Percentiles rank a stretch among this genome's conserved stretches.
Evolutionary conservation across 2,329 filamentous ascomycete species (phyloP).

Genomic region (Cladobotryum protrusum): DNA sequence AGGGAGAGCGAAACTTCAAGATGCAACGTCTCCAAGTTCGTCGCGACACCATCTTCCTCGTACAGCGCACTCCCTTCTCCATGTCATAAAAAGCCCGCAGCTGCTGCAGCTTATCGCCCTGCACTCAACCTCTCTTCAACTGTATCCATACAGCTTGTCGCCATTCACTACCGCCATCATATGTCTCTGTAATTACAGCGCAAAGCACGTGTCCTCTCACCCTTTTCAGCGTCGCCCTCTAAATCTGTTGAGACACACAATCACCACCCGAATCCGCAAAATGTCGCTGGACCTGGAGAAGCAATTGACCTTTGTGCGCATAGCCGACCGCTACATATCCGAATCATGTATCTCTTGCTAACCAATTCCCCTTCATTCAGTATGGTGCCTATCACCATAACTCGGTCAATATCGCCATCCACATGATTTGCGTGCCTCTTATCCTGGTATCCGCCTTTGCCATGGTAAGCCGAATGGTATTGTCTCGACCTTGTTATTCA

Average conservation of each 20-base stretch:
- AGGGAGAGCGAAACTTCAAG: background rate
- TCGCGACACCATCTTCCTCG: background rate
- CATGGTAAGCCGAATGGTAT: slow-evolving; percentile 48
- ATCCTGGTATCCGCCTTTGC: slow-evolving; percentile 66
- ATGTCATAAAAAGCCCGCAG: background rate
- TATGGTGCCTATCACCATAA: slow-evolving; percentile 83
- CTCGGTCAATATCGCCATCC: slow-evolving; percentile 68
- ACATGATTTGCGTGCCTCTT: slow-evolving; percentile 72
- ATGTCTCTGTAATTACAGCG: background rate
- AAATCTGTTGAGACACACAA: background rate
- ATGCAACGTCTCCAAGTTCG: slow-evolving; percentile 1
- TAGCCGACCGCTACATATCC: slow-evolving; percentile 2
- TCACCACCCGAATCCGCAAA: slow-evolving; percentile 10
- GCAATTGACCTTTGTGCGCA: slow-evolving; percentile 69
- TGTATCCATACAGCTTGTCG: background rate
- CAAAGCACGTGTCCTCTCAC: background rate
- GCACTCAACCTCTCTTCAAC: too few species aligned
- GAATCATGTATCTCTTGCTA: background rate
- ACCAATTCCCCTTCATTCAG: slow-evolving; percentile 43
- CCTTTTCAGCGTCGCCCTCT: background rate
- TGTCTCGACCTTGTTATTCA: background rate
- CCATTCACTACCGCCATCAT: background rate
- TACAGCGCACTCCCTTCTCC: background rate
- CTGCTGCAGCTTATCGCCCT: background rate
- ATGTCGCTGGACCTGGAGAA: slow-evolving; percentile 75